Percentiles rank a stretch among this genome's conserved stretches.
phyloP scores from a whole-genome alignment of 768 basidiomycete species.

The Coprinopsis cinerea region DNA sequence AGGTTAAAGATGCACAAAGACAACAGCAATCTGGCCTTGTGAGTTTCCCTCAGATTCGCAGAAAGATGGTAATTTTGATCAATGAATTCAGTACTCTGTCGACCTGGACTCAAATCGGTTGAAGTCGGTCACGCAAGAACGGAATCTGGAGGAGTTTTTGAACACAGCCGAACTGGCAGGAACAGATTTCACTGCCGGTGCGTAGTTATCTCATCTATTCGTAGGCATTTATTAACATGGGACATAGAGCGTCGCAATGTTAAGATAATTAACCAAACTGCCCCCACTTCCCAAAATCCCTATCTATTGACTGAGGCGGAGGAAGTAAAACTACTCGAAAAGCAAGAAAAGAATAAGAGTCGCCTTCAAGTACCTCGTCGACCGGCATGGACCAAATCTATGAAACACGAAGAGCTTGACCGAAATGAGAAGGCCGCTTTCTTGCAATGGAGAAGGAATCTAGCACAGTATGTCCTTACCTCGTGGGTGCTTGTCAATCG shows the following conservation, averaged over 20 bases:
- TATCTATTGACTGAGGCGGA: slow-evolving; percentile 80
- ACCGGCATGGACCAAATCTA: slow-evolving; percentile 82
- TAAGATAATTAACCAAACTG: slow-evolving; percentile 63
- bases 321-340: slow-evolving; percentile 66
- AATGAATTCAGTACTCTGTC: slow-evolving; percentile 58
- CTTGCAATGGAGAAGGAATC: slow-evolving; percentile 85
- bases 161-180: slow-evolving; percentile 93
- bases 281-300: slow-evolving; percentile 63
- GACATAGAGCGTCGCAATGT: slow-evolving; percentile 68
- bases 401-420: slow-evolving; percentile 76
- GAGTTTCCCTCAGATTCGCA: slow-evolving; percentile 22
- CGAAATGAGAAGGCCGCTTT: slow-evolving; percentile 86
- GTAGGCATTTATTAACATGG: slow-evolving; percentile 7
- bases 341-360: slow-evolving; percentile 67
- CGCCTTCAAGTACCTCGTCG: slow-evolving; percentile 83
- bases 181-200: slow-evolving; percentile 94
- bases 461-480: slow-evolving; percentile 70
- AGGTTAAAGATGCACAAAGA: slow-evolving; percentile 67
- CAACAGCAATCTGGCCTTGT: slow-evolving; percentile 64
- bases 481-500: background rate
- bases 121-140: slow-evolving; percentile 92
- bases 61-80: background rate
- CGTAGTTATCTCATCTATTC: slow-evolving; percentile 14
- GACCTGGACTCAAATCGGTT: slow-evolving; percentile 70
- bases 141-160: slow-evolving; percentile 92